These are phyloP conservation scores for Celoporthe dispersa DNA, from an alignment of 2,329 filamentous ascomycete genomes.

Conservation along the genomic window DNA sequence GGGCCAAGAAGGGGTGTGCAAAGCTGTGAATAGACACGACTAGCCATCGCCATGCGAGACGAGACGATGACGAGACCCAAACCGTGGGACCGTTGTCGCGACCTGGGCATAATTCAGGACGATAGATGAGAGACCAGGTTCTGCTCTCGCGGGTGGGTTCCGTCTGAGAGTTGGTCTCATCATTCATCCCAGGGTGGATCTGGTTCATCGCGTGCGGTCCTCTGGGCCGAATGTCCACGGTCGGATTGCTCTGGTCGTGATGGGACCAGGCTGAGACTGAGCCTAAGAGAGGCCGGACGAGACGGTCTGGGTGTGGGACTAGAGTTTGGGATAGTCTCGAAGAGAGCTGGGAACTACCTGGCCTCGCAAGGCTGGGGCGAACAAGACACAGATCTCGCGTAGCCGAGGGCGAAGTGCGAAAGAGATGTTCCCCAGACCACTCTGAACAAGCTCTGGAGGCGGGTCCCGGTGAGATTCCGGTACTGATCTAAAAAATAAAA, in stretches of 20 bases:
- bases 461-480: background rate
- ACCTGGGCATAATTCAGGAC: background rate
- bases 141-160: background rate
- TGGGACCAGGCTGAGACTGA: background rate
- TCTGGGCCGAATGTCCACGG: too few species aligned
- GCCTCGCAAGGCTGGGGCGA: background rate
- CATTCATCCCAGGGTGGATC: background rate
- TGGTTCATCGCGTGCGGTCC: background rate
- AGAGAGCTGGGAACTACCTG: background rate
- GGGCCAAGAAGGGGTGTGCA: background rate
- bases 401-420: background rate
- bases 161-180: constrained; percentile 16
- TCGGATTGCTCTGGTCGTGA: background rate
- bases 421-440: too few species aligned
- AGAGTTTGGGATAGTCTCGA: background rate
- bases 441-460: background rate
- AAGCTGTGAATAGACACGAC: background rate
- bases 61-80: background rate
- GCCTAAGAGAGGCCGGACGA: background rate
- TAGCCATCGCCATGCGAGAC: background rate
- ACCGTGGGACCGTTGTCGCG: background rate
- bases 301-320: background rate
- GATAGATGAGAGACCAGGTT: background rate
- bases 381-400: background rate
- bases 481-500: background rate